Evolutionary conservation across 495 filamentous ascomycete genomes (phyloP).

Genomic region (Zalerion maritima): DNA sequence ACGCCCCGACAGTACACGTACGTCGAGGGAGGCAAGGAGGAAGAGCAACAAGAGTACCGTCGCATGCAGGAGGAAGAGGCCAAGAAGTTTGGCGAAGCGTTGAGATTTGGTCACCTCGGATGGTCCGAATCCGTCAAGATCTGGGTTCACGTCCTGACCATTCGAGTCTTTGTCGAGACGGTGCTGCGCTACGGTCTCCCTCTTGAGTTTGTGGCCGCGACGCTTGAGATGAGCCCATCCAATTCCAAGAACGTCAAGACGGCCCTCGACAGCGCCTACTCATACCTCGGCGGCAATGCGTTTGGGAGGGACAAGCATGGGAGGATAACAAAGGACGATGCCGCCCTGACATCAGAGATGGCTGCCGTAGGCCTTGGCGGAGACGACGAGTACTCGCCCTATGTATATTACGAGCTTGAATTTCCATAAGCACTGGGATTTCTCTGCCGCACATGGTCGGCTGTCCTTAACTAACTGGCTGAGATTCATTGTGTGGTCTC

Average conservation of each 20-base stretch:
- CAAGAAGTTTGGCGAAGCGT: constrained; percentile 81
- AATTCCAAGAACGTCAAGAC: constrained; percentile 60
- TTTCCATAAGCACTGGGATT: constrained; percentile 43
- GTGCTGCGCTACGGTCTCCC: constrained; percentile 88
- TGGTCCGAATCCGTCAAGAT: constrained; percentile 94
- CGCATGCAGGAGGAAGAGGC: constrained; percentile 63
- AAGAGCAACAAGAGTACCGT: constrained; percentile 72
- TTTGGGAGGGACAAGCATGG: constrained; percentile 92
- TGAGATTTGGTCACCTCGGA: constrained; percentile 68
- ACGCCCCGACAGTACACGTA: constrained; percentile 90
- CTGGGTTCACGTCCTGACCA: constrained; percentile 78
- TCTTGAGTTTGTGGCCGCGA: constrained; percentile 67
- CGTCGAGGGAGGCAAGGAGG: constrained; percentile 73
- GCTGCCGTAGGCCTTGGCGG: constrained; percentile 45
- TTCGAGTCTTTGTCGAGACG: constrained; percentile 93
- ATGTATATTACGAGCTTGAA: constrained; percentile 94
- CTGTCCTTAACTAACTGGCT: too few species aligned
- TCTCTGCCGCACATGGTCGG: too few species aligned
- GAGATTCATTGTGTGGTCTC: too few species aligned
- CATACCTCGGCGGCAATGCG: constrained; percentile 87
- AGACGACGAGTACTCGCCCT: constrained; percentile 78
- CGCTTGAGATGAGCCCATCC: constrained; percentile 56
- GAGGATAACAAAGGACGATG: constrained; percentile 74
- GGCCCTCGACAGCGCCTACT: constrained; percentile 71
- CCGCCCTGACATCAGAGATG: constrained; percentile 59